A percentile compares a stretch with the other conserved stretches of the same genome.
These are phyloP conservation scores for Geranium incanum DNA, from an alignment of 441 rosid species.

Conservation along the genomic window DNA sequence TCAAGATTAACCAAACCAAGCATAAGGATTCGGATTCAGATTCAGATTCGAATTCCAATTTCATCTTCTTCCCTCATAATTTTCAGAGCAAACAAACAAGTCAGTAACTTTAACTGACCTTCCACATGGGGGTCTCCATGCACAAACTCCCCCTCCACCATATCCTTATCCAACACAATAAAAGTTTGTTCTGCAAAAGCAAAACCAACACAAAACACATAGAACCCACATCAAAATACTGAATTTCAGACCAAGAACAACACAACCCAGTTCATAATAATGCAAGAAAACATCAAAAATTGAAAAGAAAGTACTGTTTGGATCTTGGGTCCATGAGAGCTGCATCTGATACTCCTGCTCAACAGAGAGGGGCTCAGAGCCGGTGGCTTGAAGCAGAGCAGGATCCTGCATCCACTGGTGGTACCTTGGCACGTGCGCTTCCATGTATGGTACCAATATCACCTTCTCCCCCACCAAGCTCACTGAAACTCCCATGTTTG, in stretches of 20 bases:
- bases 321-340: constrained; percentile 81
- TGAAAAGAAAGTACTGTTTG: constrained; percentile 45
- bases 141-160: constrained; percentile 43
- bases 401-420: constrained; percentile 92
- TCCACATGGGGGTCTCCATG: constrained; percentile 63
- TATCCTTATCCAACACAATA: constrained; percentile 68
- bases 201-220: too few relatives aligned
- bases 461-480: constrained; percentile 74
- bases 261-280: neutral
- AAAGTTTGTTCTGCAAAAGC: constrained; percentile 69
- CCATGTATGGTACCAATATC: constrained; percentile 71
- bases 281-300: neutral
- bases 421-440: constrained; percentile 67
- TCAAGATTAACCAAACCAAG: neutral
- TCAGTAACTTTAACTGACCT: constrained; percentile 35
- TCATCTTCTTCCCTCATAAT: neutral
- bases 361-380: constrained; percentile 81
- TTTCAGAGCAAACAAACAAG: constrained; percentile 5
- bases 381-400: constrained; percentile 69
- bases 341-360: constrained; percentile 78
- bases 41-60: neutral
- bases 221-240: neutral
- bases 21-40: neutral
- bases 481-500: constrained; percentile 32
- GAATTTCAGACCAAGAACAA: neutral